These are phyloP conservation scores for Hypoxylon fragiforme DNA, from an alignment of 495 filamentous ascomycete species.

Conservation along the genomic window DNA sequence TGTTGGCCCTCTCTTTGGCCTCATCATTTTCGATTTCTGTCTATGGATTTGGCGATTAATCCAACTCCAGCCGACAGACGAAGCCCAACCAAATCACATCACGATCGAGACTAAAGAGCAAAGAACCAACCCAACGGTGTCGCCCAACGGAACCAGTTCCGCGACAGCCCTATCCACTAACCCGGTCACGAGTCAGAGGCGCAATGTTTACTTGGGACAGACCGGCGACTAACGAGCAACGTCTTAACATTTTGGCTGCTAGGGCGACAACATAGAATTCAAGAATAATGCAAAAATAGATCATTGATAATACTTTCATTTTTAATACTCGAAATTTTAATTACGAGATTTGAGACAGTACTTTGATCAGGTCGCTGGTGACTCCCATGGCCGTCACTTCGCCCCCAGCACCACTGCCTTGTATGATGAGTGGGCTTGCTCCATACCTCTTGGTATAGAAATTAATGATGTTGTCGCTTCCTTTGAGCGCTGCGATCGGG, in stretches of 20 bases:
- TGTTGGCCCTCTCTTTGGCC: conserved; percentile 32
- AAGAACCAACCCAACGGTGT: neutral
- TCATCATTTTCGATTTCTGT: conserved; percentile 47
- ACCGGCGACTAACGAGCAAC: conserved; percentile 4
- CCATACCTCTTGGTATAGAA: conserved; percentile 97
- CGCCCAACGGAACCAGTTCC: conserved; percentile 16
- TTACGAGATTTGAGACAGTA: conserved; percentile 56
- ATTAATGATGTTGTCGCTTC: conserved; percentile 96
- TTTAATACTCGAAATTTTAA: neutral
- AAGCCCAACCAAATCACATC: conserved; percentile 18
- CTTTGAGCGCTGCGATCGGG: conserved; percentile 89
- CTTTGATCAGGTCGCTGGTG: conserved; percentile 84
- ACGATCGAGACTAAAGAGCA: conserved; percentile 1
- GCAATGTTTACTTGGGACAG: conserved; percentile 13
- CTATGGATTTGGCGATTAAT: conserved; percentile 50
- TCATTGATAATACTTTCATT: conserved; percentile 16
- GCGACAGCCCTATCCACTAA: conserved; percentile 14
- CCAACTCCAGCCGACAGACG: conserved; percentile 21
- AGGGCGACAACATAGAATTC: conserved; percentile 9
- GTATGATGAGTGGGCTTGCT: conserved; percentile 83
- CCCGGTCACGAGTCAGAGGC: conserved; percentile 16
- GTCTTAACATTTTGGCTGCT: neutral
- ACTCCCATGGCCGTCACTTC: conserved; percentile 98
- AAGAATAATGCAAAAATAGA: conserved; percentile 14
- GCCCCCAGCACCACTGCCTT: conserved; percentile 91